Evolutionary conservation across 257 asterid genomes (phyloP), one percentile per base, ranked within the genome.

Genomic region (Fraxinus americana): DNA sequence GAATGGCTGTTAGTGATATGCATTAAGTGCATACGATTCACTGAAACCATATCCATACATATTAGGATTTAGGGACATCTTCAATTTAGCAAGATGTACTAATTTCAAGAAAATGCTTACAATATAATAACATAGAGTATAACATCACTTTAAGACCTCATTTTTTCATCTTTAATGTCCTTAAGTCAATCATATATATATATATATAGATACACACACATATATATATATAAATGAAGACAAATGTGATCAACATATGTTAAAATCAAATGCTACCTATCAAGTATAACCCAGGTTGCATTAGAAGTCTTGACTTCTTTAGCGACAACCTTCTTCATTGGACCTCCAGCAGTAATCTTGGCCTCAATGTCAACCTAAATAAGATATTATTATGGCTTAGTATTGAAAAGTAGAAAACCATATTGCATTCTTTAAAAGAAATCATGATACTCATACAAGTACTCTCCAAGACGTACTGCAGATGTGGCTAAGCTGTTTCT

Each of bases 281-380:
- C 90, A 76, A 92, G 93, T 68, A 92, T 78, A 70, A 88, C 86
- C 92, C 92, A 92, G 12, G 88, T 84, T 3, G 96, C 88, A 50
- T 88, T 84, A 50, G 90, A 87, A 80, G 85, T 77, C 70, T 78
- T 48, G 48, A 86, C 82, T 85, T 92, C 97, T 80, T 92, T 92
- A 68, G 86, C 81, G 39, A 91, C 69, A 75, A 92, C 94, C 66
- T 82, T 83, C 87, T 77, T 86, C 11, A 82, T 69, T 14, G 97
- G 97, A 79, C 90, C 78, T 65, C 97, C 97, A 76, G 87, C 91
- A 17, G 82, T 78, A 79, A 89, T 84, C 86, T 89, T 92, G 75
- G 89, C 94, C 83, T 92, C 92, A 75, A 92, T 86, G 61, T 80
- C 83, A 14, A 92, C 91, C 97, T 92, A 73, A 75, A 77, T 32